phyloP scores from a whole-genome alignment of 495 filamentous ascomycete species.

The Annulohypoxylon moriforme region DNA sequence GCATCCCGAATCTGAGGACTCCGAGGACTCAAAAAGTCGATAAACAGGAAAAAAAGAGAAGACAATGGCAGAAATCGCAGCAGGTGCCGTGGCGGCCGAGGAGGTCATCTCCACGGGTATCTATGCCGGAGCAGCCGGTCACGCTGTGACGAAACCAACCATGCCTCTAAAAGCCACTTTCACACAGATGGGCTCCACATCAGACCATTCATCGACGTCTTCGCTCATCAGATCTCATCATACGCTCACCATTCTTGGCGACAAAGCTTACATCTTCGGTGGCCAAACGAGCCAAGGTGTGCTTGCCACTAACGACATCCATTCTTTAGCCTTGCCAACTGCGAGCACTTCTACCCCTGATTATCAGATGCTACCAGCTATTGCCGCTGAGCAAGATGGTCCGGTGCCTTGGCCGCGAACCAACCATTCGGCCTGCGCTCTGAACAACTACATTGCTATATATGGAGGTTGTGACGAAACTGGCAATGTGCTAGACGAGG shows the following conservation, averaged over 20 bases:
- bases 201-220: slow-evolving; percentile 29
- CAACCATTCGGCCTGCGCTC: slow-evolving; percentile 57
- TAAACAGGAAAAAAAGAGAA: background rate
- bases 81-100: slow-evolving; percentile 55
- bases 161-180: slow-evolving; percentile 57
- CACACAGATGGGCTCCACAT: slow-evolving; percentile 51
- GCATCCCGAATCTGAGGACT: background rate
- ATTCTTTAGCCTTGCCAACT: slow-evolving; percentile 56
- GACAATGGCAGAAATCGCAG: slow-evolving; percentile 54
- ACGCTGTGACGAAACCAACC: slow-evolving; percentile 54
- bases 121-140: slow-evolving; percentile 52
- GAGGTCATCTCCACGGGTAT: slow-evolving; percentile 57
- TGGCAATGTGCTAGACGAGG: slow-evolving; percentile 54
- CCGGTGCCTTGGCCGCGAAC: slow-evolving; percentile 51
- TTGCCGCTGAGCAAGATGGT: slow-evolving; percentile 42
- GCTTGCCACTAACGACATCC: slow-evolving; percentile 59
- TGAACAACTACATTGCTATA: slow-evolving; percentile 53
- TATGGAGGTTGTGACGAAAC: slow-evolving; percentile 57
- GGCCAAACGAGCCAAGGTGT: slow-evolving; percentile 53
- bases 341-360: slow-evolving; percentile 47
- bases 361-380: slow-evolving; percentile 50
- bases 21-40: background rate
- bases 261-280: slow-evolving; percentile 65
- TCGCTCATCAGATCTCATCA: slow-evolving; percentile 60
- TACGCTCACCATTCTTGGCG: slow-evolving; percentile 57